Evolutionary conservation across 495 filamentous ascomycete species (phyloP), one percentile per base, ranked within the genome.

Genomic region (Astrothelium macrocarpum): DNA sequence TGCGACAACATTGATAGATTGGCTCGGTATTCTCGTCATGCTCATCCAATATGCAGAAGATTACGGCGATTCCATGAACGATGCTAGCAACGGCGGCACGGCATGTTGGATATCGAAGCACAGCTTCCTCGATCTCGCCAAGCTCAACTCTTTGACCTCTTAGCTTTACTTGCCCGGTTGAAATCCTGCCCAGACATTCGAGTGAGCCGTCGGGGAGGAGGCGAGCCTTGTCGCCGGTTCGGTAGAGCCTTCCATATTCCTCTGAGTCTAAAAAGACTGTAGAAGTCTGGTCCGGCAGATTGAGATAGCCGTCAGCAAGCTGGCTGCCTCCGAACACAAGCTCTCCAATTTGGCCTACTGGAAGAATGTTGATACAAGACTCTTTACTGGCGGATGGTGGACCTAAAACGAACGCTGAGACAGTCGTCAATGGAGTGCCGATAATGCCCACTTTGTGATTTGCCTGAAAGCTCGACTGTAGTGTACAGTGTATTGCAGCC

Each of bases 151-250:
- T 77, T 71, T 93, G 90, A 1, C 90, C 90, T 26, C 88, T 80
- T 5, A 95, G 75, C 69, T 95, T 95, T 18, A 95, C 83, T 71
- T 95, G 90, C 2, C 89, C 88, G 23, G 81, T 81, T 0, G 81
- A 79, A 14, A 96, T 86, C 43, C 93, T 85, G 3, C 93, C 93
- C 2, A 91, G 81, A 70, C 89, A 94, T 66, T 96, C 89, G 1
- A 96, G 77, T 0, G 79, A 80, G 1, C 91, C 90, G 45, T 86
- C 82, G 0, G 80, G 74, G 9, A 85, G 75, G 39, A 92, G 81
- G 18, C 85, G 78, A 0, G 88, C 93, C 65, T 85, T 86, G 72
- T 97, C 92, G 3, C 92, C 92, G 1, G 93, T 97, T 26, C 89
- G 80, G 74, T 96, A 96, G 25, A 93, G 77, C 32, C 78, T 67